Evolutionary conservation across 345 rosid genomes (phyloP).

Genomic region (Erucastrum elatum): DNA sequence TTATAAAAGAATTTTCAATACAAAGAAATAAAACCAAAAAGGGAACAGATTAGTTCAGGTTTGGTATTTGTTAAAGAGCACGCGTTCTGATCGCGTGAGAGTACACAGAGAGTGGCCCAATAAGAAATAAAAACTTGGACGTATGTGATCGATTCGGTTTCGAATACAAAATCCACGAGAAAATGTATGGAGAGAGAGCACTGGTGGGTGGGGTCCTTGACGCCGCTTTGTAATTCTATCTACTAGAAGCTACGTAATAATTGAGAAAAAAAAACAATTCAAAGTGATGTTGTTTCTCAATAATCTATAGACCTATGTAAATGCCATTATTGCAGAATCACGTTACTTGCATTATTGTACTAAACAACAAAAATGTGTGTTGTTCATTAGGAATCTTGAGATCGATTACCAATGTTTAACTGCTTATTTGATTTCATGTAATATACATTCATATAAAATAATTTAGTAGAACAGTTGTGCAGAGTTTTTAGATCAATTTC

Average conservation of each 20-base stretch:
- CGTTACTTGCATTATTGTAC: constrained; percentile 26
- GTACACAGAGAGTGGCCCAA: constrained; percentile 9
- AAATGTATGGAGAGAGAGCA: neutral
- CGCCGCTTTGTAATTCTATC: constrained; percentile 30
- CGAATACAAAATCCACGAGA: constrained; percentile 3
- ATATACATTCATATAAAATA: neutral
- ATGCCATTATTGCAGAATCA: constrained; percentile 25
- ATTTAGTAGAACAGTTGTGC: neutral
- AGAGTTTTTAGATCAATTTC: no score
- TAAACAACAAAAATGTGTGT: constrained; percentile 16
- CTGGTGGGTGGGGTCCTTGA: constrained; percentile 42
- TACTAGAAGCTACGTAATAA: constrained; percentile 10
- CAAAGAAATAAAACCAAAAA: neutral
- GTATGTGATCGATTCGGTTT: constrained; percentile 37
- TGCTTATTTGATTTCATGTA: constrained; percentile 2
- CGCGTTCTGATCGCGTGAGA: constrained; percentile 23
- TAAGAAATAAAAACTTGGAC: constrained; percentile 30
- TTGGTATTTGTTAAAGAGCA: neutral
- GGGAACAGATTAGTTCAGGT: neutral
- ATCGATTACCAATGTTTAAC: neutral
- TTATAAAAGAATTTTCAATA: neutral
- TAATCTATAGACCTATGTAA: neutral
- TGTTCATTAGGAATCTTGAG: neutral
- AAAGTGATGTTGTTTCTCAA: constrained; percentile 8
- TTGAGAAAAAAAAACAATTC: constrained; percentile 25